These are phyloP conservation scores for Mallotus japonicus DNA, from an alignment of 441 rosid genomes.

Conservation along the genomic window DNA sequence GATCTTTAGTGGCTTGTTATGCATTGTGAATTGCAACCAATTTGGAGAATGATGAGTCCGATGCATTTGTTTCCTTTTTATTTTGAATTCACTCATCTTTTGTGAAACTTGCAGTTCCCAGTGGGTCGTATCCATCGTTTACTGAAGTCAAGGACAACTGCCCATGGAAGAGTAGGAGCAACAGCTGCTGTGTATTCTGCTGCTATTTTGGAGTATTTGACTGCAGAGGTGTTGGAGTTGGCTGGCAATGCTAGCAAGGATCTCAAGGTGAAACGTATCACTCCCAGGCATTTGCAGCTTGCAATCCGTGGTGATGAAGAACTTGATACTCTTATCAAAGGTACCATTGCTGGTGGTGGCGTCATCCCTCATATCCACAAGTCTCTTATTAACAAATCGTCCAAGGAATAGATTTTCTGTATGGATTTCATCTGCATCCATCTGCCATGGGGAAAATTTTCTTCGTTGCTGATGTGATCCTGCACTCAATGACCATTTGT, in stretches of 20 bases:
- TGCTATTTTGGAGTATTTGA: conserved; percentile 26
- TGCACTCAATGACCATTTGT: neutral
- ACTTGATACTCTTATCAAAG: conserved; percentile 21
- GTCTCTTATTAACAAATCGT: conserved; percentile 23
- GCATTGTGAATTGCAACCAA: no score
- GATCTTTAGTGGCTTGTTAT: no score
- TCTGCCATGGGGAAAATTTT: neutral
- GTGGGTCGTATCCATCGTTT: conserved; percentile 27
- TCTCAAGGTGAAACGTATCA: conserved; percentile 26
- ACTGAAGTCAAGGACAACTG: conserved; percentile 19
- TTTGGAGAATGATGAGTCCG: no score
- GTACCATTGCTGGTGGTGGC: conserved; percentile 26
- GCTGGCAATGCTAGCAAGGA: conserved; percentile 29
- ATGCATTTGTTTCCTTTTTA: neutral
- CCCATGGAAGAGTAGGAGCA: conserved; percentile 28
- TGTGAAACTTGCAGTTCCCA: conserved; percentile 27
- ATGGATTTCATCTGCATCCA: neutral
- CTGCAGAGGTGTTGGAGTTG: conserved; percentile 25
- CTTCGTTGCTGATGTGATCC: neutral
- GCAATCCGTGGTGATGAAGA: conserved; percentile 30
- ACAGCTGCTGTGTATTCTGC: conserved; percentile 29
- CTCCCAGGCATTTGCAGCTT: conserved; percentile 26
- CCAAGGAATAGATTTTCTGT: conserved; percentile 8
- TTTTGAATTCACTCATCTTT: neutral
- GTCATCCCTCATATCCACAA: conserved; percentile 28